These are phyloP conservation scores for Verticillium nubilum DNA, from an alignment of 2,329 filamentous ascomycete genomes.

Conservation along the genomic window DNA sequence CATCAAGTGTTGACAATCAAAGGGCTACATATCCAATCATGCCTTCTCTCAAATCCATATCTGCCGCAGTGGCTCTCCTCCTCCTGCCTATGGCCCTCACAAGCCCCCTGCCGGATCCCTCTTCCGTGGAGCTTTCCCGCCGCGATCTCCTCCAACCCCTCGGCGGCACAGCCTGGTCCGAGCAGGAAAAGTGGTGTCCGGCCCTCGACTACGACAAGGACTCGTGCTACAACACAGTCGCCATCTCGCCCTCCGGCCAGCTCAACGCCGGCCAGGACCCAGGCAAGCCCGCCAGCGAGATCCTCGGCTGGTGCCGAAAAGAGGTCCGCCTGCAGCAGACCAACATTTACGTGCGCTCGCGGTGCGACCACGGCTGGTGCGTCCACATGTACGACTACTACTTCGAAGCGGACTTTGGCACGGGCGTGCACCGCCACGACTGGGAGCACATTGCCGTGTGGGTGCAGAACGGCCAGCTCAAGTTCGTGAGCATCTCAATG, in stretches of 20 bases:
- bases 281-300: neutral
- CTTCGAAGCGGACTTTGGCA: conserved; percentile 37
- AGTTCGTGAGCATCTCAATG: conserved; percentile 19
- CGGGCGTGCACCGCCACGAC: conserved; percentile 14
- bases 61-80: neutral
- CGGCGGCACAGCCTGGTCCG: neutral
- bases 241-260: conserved; percentile 26
- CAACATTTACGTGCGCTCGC: conserved; percentile 35
- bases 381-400: conserved; percentile 38
- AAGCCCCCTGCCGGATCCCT: neutral
- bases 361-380: conserved; percentile 40
- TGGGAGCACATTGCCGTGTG: conserved; percentile 27
- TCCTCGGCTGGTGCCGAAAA: conserved; percentile 24
- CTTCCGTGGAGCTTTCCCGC: neutral
- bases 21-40: neutral
- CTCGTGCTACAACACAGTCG: conserved; percentile 33
- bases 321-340: conserved; percentile 26
- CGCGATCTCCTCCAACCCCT: neutral
- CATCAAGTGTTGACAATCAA: too few relatives aligned
- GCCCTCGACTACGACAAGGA: conserved; percentile 27
- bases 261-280: conserved; percentile 19
- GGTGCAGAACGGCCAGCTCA: conserved; percentile 15
- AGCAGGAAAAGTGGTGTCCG: neutral
- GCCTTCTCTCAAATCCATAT: neutral
- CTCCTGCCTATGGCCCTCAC: neutral